A percentile compares a stretch with the other conserved stretches of the same genome.
These are phyloP conservation scores for Fusarium buxicola DNA, from an alignment of 2,329 filamentous ascomycete genomes.

Conservation along the genomic window DNA sequence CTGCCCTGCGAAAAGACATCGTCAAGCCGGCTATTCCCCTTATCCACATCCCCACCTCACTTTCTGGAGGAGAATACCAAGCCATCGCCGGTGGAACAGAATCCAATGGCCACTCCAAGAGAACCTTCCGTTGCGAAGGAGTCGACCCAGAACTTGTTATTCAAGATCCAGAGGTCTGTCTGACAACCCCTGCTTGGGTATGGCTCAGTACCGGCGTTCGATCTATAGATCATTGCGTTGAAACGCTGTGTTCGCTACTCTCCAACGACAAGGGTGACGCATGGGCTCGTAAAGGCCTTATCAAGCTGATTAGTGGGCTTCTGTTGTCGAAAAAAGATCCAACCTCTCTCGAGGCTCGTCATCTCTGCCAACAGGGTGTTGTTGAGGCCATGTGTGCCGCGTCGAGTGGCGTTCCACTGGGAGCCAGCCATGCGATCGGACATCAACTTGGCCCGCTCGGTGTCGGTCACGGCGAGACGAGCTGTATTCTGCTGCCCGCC, in stretches of 20 bases:
- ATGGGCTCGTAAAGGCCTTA: conserved; percentile 10
- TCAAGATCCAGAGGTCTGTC: conserved; percentile 64
- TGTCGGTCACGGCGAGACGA: conserved; percentile 69
- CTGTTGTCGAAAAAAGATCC: conserved; percentile 30
- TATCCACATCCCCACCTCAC: conserved; percentile 51
- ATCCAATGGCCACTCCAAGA: conserved; percentile 41
- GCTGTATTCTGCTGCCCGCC: conserved; percentile 59
- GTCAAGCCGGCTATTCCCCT: conserved; percentile 46
- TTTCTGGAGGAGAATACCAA: conserved; percentile 53
- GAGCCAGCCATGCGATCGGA: conserved; percentile 63
- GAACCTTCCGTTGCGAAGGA: conserved; percentile 47
- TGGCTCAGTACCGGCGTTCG: conserved; percentile 70
- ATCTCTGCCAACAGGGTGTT: conserved; percentile 62
- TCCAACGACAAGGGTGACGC: conserved; percentile 51
- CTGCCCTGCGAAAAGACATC: conserved; percentile 11
- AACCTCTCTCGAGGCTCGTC: conserved; percentile 55
- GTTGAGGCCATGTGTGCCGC: conserved; percentile 63
- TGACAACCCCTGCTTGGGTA: conserved; percentile 62
- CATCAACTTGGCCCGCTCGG: conserved; percentile 66
- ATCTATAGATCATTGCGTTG: conserved; percentile 68
- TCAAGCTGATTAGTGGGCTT: conserved; percentile 6
- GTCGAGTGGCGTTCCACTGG: conserved; percentile 56
- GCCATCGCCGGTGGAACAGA: conserved; percentile 48
- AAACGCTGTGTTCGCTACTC: conserved; percentile 60
- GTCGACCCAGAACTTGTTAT: conserved; percentile 64